Base-by-base conservation (phyloP, 164 flowering plant genomes). In the Berberis vulgaris region DNA sequence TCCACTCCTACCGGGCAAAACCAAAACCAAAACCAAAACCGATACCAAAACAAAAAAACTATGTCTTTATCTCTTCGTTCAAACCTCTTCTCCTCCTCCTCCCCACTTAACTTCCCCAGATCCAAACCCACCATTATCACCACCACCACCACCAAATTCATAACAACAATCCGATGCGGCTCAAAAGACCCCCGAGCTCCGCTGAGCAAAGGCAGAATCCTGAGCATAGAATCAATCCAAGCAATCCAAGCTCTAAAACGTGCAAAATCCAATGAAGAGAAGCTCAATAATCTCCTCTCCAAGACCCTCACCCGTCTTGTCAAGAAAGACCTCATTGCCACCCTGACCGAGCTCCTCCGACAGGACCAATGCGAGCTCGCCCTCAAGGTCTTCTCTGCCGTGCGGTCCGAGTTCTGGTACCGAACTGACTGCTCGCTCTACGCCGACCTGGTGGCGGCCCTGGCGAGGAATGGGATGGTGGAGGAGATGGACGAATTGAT, bases 211-310 rank as follows among this genome's bases (percentile, higher is more conserved):
- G 97, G 97, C 63, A 85, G 97, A 7, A 64, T 75, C 49, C 79
- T 89, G 2, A 80, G 84, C 86, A 78, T 70, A 52, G 98, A 93
- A 75, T 91, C 97, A 43, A 89, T 93, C 74, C 91, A 82, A 59
- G 95, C 93, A 57, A 70, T 89, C 57, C 98, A 89, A 73, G 60
- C 89, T 64, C 89, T 93, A 47, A 93, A 93, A 59, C 84, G 95
- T 10, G 81, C 88, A n/a, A 66, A 65, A 64, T 43, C 59, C 7
- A 43, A 60, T 62, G 69, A 67, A 59, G 61, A 71, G 46, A 54
- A 65, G 38, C 58, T 65, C 68, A 54, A 64, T 65, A 54, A 43
- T 63, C 53, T 71, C 64, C 13, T 73, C 66, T 65, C 76, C 73
- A 71, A 50, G 6, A 74, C 80, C 62, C 78, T 88, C 60, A 59